These are phyloP conservation scores for Aeschynomene evenia DNA, from an alignment of 306 rosid genomes.

Conservation along the genomic window DNA sequence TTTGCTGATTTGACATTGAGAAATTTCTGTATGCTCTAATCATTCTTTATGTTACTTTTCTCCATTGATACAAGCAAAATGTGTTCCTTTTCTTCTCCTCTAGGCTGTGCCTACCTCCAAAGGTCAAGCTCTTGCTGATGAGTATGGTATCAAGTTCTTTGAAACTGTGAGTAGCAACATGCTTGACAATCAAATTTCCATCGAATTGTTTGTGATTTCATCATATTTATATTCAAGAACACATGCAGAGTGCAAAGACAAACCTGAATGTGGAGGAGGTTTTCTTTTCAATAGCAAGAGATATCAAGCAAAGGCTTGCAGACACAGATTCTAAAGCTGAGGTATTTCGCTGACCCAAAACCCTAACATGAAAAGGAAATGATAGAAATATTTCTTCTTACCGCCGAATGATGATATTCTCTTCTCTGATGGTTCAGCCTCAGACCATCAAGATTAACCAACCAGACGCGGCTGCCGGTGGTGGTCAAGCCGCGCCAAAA, in stretches of 20 bases:
- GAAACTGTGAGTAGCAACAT: slow-evolving; percentile 67
- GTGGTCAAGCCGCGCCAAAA: slow-evolving; percentile 56
- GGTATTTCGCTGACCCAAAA: slow-evolving; percentile 35
- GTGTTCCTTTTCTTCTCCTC: slow-evolving; percentile 25
- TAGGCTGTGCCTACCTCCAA: slow-evolving; percentile 82
- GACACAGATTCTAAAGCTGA: slow-evolving; percentile 72
- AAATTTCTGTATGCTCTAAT: neutral
- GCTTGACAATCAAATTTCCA: slow-evolving; percentile 18
- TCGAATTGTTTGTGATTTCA: neutral
- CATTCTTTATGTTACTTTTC: neutral
- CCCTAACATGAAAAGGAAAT: neutral
- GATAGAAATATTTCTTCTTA: slow-evolving; percentile 13
- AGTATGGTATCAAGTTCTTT: slow-evolving; percentile 82
- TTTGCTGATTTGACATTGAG: neutral
- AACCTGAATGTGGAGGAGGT: slow-evolving; percentile 89
- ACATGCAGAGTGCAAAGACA: slow-evolving; percentile 83
- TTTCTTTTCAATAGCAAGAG: slow-evolving; percentile 81
- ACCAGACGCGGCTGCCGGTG: slow-evolving; percentile 44
- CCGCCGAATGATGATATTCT: slow-evolving; percentile 20
- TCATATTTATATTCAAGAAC: slow-evolving; percentile 26
- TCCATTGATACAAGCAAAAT: neutral
- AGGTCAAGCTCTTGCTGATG: slow-evolving; percentile 95
- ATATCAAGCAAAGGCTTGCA: slow-evolving; percentile 78
- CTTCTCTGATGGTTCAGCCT: slow-evolving; percentile 49
- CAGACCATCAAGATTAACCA: slow-evolving; percentile 67